Evolutionary conservation across 176 grass and related monocot genomes (phyloP).

Genomic region (Triticum aestivum): DNA sequence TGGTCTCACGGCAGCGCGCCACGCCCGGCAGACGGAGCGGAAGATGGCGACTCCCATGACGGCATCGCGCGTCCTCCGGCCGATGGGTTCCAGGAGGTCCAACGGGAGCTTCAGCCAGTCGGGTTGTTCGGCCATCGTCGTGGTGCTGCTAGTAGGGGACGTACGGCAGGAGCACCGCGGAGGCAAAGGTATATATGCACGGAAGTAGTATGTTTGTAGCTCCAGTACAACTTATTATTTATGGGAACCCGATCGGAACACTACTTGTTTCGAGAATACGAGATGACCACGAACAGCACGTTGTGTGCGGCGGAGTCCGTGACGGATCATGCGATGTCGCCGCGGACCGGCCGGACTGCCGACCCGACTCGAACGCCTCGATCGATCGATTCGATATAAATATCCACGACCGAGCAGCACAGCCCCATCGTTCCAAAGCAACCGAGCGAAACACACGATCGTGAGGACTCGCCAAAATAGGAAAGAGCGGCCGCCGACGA

Average conservation of each 20-base stretch:
- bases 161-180: neutral
- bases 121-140: neutral
- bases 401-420: neutral
- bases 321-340: neutral
- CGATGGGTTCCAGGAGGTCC: slow-evolving; percentile 2
- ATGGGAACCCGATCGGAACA: too few species aligned
- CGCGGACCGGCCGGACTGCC: neutral
- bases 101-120: slow-evolving; percentile 2
- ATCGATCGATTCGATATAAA: neutral
- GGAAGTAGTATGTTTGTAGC: too few species aligned
- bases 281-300: too few species aligned
- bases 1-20: neutral
- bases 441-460: neutral
- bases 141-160: neutral
- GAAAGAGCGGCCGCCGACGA: neutral
- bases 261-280: too few species aligned
- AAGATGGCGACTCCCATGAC: neutral
- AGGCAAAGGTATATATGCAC: neutral
- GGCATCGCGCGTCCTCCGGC: neutral
- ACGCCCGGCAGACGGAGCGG: slow-evolving; percentile 7
- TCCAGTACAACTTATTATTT: neutral
- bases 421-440: neutral
- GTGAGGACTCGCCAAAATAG: neutral
- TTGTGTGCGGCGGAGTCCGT: neutral
- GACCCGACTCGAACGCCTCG: neutral